These are phyloP conservation scores for Corymbia citriodora DNA, from an alignment of 441 rosid species.

Conservation along the genomic window DNA sequence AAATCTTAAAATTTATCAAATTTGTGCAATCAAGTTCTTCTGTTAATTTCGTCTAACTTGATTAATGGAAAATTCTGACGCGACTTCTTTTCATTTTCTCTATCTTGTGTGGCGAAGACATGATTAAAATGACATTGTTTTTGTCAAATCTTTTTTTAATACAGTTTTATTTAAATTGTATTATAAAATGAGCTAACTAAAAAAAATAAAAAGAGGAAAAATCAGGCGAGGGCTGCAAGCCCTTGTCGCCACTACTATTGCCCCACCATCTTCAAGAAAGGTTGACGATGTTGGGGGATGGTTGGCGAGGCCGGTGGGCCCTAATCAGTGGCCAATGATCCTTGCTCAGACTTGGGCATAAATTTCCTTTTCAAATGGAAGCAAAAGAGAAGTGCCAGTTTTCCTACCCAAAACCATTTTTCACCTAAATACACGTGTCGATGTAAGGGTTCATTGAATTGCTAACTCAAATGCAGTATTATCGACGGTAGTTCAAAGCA, in stretches of 20 bases:
- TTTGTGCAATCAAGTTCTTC: not conserved
- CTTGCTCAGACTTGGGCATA: not conserved
- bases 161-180: not conserved
- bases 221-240: not conserved
- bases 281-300: not conserved
- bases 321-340: no score
- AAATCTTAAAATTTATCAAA: not conserved
- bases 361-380: not conserved
- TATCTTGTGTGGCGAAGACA: not conserved
- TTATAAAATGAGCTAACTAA: not conserved
- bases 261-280: not conserved
- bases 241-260: not conserved
- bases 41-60: not conserved
- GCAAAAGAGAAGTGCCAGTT: not conserved
- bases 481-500: not conserved
- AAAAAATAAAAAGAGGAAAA: not conserved
- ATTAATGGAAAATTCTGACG: not conserved
- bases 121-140: not conserved
- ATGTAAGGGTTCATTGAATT: not conserved
- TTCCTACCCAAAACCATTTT: not conserved
- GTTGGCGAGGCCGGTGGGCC: not conserved
- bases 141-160: not conserved
- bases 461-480: not conserved
- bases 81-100: not conserved
- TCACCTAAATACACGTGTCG: not conserved